Evolutionary conservation across 371 early-diverging fungal species (phyloP).

Genomic region (Apophysomyces elegans): DNA sequence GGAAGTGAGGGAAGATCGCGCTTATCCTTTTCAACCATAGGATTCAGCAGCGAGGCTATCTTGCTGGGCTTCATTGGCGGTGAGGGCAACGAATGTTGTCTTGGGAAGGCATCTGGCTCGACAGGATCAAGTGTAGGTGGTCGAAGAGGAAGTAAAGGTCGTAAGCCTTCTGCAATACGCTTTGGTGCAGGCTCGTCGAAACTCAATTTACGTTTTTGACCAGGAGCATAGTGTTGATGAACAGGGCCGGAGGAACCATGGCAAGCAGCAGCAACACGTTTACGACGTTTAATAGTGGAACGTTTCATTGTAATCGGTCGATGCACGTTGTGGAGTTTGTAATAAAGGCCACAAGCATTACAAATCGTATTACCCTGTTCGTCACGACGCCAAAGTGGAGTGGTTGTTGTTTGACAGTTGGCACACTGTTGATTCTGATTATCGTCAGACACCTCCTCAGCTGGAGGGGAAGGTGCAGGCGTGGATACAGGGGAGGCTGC

Average conservation of each 20-base stretch:
- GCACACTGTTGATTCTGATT: slow-evolving; percentile 48
- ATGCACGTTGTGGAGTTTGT: slow-evolving; percentile 68
- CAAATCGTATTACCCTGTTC: slow-evolving; percentile 70
- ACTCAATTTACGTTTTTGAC: slow-evolving; percentile 7
- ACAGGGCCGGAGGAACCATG: slow-evolving; percentile 19
- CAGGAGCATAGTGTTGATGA: slow-evolving; percentile 24
- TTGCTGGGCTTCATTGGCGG: slow-evolving; percentile 46
- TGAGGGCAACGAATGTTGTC: slow-evolving; percentile 35
- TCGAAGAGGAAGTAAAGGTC: not conserved
- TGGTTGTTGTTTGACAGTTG: slow-evolving; percentile 78
- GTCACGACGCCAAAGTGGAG: slow-evolving; percentile 85
- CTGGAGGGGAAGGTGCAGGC: slow-evolving; percentile 11
- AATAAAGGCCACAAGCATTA: slow-evolving; percentile 86
- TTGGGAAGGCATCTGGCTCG: slow-evolving; percentile 44
- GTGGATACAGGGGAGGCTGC: slow-evolving; percentile 6
- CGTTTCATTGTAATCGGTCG: slow-evolving; percentile 63
- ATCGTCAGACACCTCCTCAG: not conserved
- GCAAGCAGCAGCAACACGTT: slow-evolving; percentile 39
- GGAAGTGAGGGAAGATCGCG: slow-evolving; percentile 29
- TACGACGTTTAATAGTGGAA: slow-evolving; percentile 60
- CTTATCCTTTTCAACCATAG: slow-evolving; percentile 22
- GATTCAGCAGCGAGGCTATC: slow-evolving; percentile 45
- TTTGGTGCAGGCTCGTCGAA: slow-evolving; percentile 5
- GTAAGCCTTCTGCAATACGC: not conserved
- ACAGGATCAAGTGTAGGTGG: slow-evolving; percentile 30